These are phyloP conservation scores for Pelargonium exstipulatum DNA, from an alignment of 441 rosid species.

Conservation along the genomic window DNA sequence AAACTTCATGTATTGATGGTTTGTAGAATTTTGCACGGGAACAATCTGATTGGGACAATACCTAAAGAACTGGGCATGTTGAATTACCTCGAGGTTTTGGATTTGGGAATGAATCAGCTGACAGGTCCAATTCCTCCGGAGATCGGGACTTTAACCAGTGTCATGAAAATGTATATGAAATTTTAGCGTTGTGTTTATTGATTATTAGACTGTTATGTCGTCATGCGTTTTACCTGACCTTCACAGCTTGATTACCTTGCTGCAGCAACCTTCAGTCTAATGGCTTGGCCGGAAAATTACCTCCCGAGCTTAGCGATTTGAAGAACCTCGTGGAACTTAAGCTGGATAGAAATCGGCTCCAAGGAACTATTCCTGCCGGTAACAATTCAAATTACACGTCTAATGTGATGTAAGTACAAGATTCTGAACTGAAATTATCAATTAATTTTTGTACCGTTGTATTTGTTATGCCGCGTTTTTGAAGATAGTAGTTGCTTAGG, in stretches of 20 bases:
- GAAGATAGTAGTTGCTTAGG: background rate
- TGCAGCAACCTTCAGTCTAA: slow-evolving; percentile 85
- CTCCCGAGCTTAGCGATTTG: slow-evolving; percentile 68
- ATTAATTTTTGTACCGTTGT: slow-evolving; percentile 1
- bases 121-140: slow-evolving; percentile 82
- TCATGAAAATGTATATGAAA: slow-evolving; percentile 44
- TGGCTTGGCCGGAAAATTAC: slow-evolving; percentile 73
- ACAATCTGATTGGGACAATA: slow-evolving; percentile 61
- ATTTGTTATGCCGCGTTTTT: background rate
- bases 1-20: slow-evolving; percentile 24
- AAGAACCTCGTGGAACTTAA: slow-evolving; percentile 63
- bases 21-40: slow-evolving; percentile 65
- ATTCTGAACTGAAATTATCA: background rate
- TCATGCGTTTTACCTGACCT: slow-evolving; percentile 12
- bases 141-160: slow-evolving; percentile 53
- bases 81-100: slow-evolving; percentile 66
- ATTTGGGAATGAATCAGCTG: slow-evolving; percentile 81
- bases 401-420: too few species aligned
- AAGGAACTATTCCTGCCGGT: slow-evolving; percentile 61
- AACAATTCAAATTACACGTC: slow-evolving; percentile 25
- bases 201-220: slow-evolving; percentile 2
- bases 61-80: slow-evolving; percentile 82
- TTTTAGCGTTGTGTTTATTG: slow-evolving; percentile 5
- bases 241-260: slow-evolving; percentile 12
- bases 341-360: slow-evolving; percentile 75